Percentiles rank a stretch among this genome's conserved stretches.
Conservation (phyloP, 2,329 filamentous ascomycete species). For the Passalora sequoiae region DNA sequence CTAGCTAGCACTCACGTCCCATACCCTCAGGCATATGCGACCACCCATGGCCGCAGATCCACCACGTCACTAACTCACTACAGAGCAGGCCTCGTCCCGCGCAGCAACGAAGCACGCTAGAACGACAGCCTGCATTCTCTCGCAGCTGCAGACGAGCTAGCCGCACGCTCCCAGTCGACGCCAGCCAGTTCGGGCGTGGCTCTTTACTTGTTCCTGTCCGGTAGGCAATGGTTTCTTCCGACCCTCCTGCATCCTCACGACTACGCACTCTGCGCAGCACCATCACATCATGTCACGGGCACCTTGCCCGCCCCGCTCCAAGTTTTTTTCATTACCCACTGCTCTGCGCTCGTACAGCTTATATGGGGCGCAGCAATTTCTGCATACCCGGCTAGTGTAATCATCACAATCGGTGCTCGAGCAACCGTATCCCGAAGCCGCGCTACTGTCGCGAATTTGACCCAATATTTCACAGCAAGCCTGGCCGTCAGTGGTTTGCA, state of each 20-base stretch:
- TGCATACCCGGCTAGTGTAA: slow-evolving; percentile 13
- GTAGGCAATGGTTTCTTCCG: neutral
- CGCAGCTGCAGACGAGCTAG: slow-evolving; percentile 5
- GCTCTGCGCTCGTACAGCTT: slow-evolving; percentile 13
- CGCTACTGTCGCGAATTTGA: slow-evolving; percentile 9
- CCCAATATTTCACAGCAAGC: neutral
- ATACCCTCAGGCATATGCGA: neutral
- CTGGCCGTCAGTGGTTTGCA: neutral
- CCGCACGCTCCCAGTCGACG: slow-evolving; percentile 3
- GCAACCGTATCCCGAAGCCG: slow-evolving; percentile 4
- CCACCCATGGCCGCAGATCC: neutral
- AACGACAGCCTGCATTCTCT: neutral
- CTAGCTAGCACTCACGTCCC: neutral
- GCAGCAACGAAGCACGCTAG: slow-evolving; percentile 3
- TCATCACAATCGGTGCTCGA: slow-evolving; percentile 16
- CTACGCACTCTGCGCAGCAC: slow-evolving; percentile 3
- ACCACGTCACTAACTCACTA: slow-evolving; percentile 1
- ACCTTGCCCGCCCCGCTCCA: no score
- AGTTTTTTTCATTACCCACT: neutral
- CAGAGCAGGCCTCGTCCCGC: slow-evolving; percentile 2
- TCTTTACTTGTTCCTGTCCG: slow-evolving; percentile 9
- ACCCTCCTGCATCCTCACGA: neutral
- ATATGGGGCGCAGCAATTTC: slow-evolving; percentile 9
- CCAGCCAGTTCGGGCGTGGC: neutral
- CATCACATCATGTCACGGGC: slow-evolving; percentile 5